These are phyloP conservation scores for Russula ochroleuca DNA, from an alignment of 768 basidiomycete species.

Conservation along the genomic window DNA sequence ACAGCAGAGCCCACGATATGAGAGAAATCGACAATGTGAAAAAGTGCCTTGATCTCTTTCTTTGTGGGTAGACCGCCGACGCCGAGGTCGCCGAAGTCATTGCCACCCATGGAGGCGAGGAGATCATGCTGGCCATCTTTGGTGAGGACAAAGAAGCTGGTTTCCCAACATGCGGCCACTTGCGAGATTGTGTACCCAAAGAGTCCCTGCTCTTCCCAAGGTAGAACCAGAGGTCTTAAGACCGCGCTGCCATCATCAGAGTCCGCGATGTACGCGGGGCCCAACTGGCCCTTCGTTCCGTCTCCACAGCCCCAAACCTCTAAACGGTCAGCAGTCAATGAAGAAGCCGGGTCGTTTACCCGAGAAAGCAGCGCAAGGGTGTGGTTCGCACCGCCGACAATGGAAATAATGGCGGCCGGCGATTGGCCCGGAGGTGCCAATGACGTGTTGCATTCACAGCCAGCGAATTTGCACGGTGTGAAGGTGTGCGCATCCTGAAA, in stretches of 20 bases:
- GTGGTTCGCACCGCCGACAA: slow-evolving; percentile 77
- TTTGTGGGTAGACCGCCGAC: slow-evolving; percentile 36
- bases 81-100: slow-evolving; percentile 84
- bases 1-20: slow-evolving; percentile 28
- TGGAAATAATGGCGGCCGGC: slow-evolving; percentile 42
- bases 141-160: slow-evolving; percentile 66
- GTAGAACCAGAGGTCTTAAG: slow-evolving; percentile 49
- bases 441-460: slow-evolving; percentile 27
- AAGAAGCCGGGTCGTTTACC: slow-evolving; percentile 21
- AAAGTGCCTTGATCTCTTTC: slow-evolving; percentile 25
- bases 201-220: slow-evolving; percentile 37
- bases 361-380: slow-evolving; percentile 60
- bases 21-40: slow-evolving; percentile 43
- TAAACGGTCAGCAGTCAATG: too few relatives aligned
- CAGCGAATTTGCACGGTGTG: slow-evolving; percentile 37
- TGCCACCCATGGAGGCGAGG: slow-evolving; percentile 73
- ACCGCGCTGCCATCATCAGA: slow-evolving; percentile 30
- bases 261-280: slow-evolving; percentile 37
- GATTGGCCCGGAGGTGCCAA: slow-evolving; percentile 26
- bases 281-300: slow-evolving; percentile 68
- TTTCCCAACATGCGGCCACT: slow-evolving; percentile 78
- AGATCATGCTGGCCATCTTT: slow-evolving; percentile 42
- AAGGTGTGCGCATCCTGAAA: slow-evolving; percentile 41
- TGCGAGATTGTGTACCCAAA: slow-evolving; percentile 43
- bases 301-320: slow-evolving; percentile 77